Evolutionary conservation across 2,329 filamentous ascomycete species (phyloP), one percentile per base, ranked within the genome.

Genomic region (Cyanodermella asteris): DNA sequence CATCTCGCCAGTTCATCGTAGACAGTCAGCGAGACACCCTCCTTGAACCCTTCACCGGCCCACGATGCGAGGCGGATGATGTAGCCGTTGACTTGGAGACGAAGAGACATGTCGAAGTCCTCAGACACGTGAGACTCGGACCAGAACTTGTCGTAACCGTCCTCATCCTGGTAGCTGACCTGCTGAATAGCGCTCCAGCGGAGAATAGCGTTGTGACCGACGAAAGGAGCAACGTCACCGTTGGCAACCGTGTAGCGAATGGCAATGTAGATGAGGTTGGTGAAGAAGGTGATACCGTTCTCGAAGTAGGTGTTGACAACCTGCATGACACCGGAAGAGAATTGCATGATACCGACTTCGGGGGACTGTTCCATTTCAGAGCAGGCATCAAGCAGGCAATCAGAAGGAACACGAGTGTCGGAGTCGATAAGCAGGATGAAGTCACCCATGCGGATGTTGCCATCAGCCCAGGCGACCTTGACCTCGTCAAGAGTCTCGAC

Each of bases 361-460:
- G 69, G 72, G 9, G 60, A 70, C 33, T 64, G 55, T 34, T 71
- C 64, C 70, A 78, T 75, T 43, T 77, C 72, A 10, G 60, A 63
- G 11, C 66, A 70, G n/a, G 64, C 69, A 33, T 74, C 67, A 6
- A 77, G 50, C 8, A 77, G 53, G 33, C 68, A 76, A 36, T 77
- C 70, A 1, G 53, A 46, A 0, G 72, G 72, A 3, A 75, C 65
- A 40, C 70, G 60, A 5, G 71, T 76, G 36, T 76, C 70, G 2
- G 64, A 72, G 41, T 75, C 70, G 29, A 75, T 11, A 25, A 76
- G 54, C 10, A 76, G 50, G 28, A 75, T 72, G 36, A 67, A 82
- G 48, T 90, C 78, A 28, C 80, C 80, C 13, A 90, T 56, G 25
- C 78, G 75, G 36, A 91, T 72, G 46, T 87, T 81, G 32, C 78